phyloP scores from a whole-genome alignment of 2,329 filamentous ascomycete species.

The Penicillium sp. region DNA sequence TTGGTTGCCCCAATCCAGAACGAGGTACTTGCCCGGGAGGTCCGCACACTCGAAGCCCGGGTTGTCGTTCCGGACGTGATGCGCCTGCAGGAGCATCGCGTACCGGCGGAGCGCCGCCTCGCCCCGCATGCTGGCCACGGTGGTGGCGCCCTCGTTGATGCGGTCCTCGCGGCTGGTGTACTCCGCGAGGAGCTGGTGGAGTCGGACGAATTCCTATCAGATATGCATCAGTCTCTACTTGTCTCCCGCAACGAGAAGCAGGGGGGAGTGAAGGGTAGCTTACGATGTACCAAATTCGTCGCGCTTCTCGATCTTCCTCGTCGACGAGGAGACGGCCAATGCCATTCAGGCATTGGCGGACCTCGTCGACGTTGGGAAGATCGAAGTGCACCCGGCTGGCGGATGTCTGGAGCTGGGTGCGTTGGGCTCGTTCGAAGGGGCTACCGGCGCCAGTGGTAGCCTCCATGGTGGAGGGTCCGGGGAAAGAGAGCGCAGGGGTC shows the following conservation, averaged over 20 bases:
- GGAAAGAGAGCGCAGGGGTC: neutral
- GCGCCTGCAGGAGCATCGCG: neutral
- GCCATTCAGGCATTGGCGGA: neutral
- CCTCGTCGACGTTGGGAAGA: too few species aligned
- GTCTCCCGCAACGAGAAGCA: neutral
- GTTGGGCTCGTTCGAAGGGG: too few species aligned
- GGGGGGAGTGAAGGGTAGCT: neutral
- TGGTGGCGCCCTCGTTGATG: neutral
- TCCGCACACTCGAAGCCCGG: neutral
- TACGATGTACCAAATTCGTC: conserved; percentile 7
- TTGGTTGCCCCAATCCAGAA: neutral
- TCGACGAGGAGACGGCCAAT: conserved; percentile 7
- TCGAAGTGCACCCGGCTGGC: too few species aligned
- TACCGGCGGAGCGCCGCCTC: neutral
- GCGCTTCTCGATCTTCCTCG: conserved; percentile 1
- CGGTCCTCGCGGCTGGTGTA: neutral
- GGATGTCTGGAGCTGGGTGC: too few species aligned
- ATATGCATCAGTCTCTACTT: neutral
- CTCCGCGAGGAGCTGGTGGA: conserved; percentile 2
- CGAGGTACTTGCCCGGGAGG: conserved; percentile 1
- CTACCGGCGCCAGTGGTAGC: too few species aligned
- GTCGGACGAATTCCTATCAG: conserved; percentile 3
- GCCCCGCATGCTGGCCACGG: conserved; percentile 2
- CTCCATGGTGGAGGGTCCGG: too few species aligned
- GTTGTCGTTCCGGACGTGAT: neutral